These are phyloP conservation scores for Sphaerostilbella broomeana DNA, from an alignment of 2,329 filamentous ascomycete genomes.

Conservation along the genomic window DNA sequence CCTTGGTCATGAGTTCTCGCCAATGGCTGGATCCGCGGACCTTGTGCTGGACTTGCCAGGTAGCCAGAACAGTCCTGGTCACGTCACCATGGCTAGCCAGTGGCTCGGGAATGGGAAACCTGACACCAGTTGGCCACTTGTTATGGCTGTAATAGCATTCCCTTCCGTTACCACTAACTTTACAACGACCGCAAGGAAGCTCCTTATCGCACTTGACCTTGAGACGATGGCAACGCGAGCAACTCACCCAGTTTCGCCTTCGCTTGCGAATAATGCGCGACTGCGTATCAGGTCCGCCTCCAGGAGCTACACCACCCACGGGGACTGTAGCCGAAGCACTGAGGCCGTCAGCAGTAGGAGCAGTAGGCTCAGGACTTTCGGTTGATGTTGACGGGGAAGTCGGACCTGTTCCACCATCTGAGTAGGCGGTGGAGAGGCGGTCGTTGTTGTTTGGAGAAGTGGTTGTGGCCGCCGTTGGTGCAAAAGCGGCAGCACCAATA, in stretches of 20 bases:
- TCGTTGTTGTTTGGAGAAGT: conserved; percentile 6
- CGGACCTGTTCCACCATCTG: conserved; percentile 20
- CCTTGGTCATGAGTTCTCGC: conserved; percentile 32
- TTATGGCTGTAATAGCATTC: conserved; percentile 33
- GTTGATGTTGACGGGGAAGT: conserved; percentile 25
- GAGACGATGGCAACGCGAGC: conserved; percentile 30
- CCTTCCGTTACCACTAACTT: conserved; percentile 27
- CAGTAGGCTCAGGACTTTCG: conserved; percentile 23
- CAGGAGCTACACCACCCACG: conserved; percentile 1
- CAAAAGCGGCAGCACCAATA: background rate
- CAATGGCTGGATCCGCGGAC: conserved; percentile 31
- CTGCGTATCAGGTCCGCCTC: background rate
- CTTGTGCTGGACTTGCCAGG: conserved; percentile 30
- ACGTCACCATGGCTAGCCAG: conserved; percentile 19
- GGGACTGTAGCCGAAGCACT: no score
- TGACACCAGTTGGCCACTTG: conserved; percentile 30
- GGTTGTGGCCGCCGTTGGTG: background rate
- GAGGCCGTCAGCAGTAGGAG: conserved; percentile 10
- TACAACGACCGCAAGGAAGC: conserved; percentile 30
- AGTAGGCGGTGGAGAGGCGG: conserved; percentile 1
- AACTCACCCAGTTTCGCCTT: conserved; percentile 31
- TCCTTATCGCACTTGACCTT: conserved; percentile 35
- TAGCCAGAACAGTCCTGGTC: conserved; percentile 24
- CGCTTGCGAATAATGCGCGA: conserved; percentile 28
- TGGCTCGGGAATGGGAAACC: conserved; percentile 27